These are phyloP conservation scores for Chaetomium sp. DNA, from an alignment of 2,329 filamentous ascomycete genomes.

Conservation along the genomic window DNA sequence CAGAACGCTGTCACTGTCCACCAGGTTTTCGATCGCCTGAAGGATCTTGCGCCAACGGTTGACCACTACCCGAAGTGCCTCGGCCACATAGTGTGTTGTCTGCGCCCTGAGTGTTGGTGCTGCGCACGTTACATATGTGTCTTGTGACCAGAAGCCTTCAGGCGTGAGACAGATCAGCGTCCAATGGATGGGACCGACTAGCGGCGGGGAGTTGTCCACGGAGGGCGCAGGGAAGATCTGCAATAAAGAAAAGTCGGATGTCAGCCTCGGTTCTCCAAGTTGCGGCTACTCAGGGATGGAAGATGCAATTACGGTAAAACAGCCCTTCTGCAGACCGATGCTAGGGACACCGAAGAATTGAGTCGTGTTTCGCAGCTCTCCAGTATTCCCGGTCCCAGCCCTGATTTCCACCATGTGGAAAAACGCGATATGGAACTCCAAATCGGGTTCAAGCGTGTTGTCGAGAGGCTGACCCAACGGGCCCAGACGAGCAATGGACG, in stretches of 20 bases:
- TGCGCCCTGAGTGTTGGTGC: constrained; percentile 7
- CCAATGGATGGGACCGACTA: constrained; percentile 1
- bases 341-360: background rate
- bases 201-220: background rate
- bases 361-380: background rate
- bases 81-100: background rate
- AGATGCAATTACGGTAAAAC: background rate
- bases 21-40: background rate
- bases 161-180: constrained; percentile 6
- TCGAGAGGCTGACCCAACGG: too few species aligned
- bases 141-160: background rate
- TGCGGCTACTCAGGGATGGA: too few species aligned
- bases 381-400: background rate
- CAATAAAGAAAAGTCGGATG: background rate
- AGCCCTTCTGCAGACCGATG: background rate
- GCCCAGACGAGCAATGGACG: background rate
- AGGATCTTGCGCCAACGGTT: background rate
- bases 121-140: background rate
- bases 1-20: background rate
- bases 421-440: background rate
- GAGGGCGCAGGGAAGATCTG: background rate
- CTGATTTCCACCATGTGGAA: background rate
- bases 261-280: background rate
- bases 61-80: background rate
- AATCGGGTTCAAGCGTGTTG: background rate